phyloP scores from a whole-genome alignment of 2,329 filamentous ascomycete species.

The Fusarium cyanostomum region DNA sequence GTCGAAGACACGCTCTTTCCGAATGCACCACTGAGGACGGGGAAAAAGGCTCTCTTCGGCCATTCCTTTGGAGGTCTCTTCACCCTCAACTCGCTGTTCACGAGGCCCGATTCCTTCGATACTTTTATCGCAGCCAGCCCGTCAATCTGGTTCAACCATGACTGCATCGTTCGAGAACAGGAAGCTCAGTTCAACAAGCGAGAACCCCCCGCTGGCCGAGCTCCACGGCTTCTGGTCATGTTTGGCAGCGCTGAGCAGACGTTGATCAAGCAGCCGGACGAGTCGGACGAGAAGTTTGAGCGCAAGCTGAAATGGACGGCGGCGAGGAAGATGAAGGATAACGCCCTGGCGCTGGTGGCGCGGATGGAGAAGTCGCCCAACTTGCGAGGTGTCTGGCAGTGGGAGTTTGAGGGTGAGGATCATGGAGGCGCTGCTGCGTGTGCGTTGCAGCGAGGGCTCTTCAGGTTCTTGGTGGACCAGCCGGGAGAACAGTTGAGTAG shows the following conservation, averaged over 20 bases:
- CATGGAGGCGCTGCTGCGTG: conserved; percentile 36
- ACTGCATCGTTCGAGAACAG: conserved; percentile 49
- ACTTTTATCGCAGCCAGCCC: conserved; percentile 57
- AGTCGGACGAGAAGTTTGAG: conserved; percentile 45
- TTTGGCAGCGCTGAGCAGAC: conserved; percentile 47
- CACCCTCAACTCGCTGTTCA: conserved; percentile 55
- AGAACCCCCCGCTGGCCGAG: conserved; percentile 1
- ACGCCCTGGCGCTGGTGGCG: conserved; percentile 34
- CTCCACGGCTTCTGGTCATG: conserved; percentile 48
- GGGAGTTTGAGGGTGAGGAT: conserved; percentile 44
- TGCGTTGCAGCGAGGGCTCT: conserved; percentile 33
- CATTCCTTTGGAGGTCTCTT: conserved; percentile 62
- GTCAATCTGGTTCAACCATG: conserved; percentile 58
- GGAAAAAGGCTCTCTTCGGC: conserved; percentile 56
- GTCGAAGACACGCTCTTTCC: conserved; percentile 38
- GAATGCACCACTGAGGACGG: conserved; percentile 42
- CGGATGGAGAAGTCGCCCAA: conserved; percentile 31
- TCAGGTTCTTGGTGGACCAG: conserved; percentile 33
- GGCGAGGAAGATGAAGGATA: conserved; percentile 35
- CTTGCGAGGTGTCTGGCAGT: conserved; percentile 32
- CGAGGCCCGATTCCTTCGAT: conserved; percentile 52
- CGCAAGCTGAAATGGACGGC: conserved; percentile 30
- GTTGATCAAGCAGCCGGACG: conserved; percentile 39
- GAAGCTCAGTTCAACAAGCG: conserved; percentile 38
- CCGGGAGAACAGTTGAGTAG: neutral